Evolutionary conservation across 306 rosid genomes (phyloP), one percentile per base, ranked within the genome.

Genomic region (Vicia faba): DNA sequence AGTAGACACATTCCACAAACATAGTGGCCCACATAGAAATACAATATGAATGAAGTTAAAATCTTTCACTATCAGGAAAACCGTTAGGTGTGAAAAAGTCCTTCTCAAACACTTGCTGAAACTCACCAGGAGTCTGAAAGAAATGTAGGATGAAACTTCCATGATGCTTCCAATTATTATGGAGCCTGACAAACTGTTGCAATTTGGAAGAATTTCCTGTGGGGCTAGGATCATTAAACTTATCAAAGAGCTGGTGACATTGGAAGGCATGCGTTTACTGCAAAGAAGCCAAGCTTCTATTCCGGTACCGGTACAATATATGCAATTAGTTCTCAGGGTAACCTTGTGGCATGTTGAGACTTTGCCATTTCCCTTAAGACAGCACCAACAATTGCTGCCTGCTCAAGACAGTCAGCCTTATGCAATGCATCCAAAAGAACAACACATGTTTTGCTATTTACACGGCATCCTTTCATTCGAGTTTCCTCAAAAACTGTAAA

Each of bases 321-420:
- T 18, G 19, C 41, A 69, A 49, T 57, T 68, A 36, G 16, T 66
- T 66, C 63, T 86, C 82, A 85, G 86, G 84, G 57, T 38, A 86
- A 84, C 74, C 84, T 84, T 71, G 89, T 77, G 13, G 98, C 91
- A 74, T 89, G 98, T 48, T 89, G 93, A 39, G 97, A 84, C 85
- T 85, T 89, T 5, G 97, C 98, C 46, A 85, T 83, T 81, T 93
- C 89, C 77, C 84, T 86, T 61, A 93, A 77, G 62, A 93, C 95
- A 56, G 95, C 89, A 53, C 91, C 98, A 36, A 93, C 97, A 59
- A 89, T 83, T 2, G 91, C 98, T 29, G 96, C 97, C 69, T 93
- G 96, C 84, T 93, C 96, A 53, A 87, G 92, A 80, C 93, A 89
- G 56, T 88, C 97, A 11, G 87, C 95, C 77, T 88, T 87, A 56